Percentiles rank a stretch among this genome's conserved stretches.
Conservation (phyloP, 225 moss, liverwort and hornwort species). For the Neckera pumila region DNA sequence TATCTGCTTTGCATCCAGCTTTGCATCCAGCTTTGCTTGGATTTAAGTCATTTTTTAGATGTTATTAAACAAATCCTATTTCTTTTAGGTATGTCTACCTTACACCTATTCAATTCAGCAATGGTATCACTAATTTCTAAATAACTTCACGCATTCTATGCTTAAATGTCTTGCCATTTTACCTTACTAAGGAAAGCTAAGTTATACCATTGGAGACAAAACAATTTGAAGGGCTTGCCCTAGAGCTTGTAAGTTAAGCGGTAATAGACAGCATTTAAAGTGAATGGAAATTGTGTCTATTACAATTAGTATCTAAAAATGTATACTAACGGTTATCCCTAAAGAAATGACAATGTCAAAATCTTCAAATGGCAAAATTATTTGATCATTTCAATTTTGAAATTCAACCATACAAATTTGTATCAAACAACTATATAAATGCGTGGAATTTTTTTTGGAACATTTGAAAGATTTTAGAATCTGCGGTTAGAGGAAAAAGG, state of each 20-base stretch:
- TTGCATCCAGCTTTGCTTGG: too few species aligned
- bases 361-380: neutral
- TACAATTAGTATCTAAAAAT: neutral
- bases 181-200: neutral
- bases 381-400: neutral
- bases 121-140: neutral
- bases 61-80: too few species aligned
- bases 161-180: neutral
- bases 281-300: too few species aligned
- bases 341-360: neutral
- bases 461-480: neutral
- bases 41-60: too few species aligned
- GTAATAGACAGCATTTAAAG: rapidly evolving
- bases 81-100: too few species aligned
- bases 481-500: neutral
- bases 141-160: neutral
- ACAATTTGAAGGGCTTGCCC: too few species aligned
- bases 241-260: neutral
- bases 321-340: rapidly evolving
- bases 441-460: rapidly evolving
- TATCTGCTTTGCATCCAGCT: too few species aligned
- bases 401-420: too few species aligned
- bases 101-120: neutral
- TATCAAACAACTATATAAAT: neutral
- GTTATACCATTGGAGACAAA: too few species aligned